Base-by-base conservation (phyloP, 1,284 basidiomycete genomes). In the Amylostereum chailletii region DNA sequence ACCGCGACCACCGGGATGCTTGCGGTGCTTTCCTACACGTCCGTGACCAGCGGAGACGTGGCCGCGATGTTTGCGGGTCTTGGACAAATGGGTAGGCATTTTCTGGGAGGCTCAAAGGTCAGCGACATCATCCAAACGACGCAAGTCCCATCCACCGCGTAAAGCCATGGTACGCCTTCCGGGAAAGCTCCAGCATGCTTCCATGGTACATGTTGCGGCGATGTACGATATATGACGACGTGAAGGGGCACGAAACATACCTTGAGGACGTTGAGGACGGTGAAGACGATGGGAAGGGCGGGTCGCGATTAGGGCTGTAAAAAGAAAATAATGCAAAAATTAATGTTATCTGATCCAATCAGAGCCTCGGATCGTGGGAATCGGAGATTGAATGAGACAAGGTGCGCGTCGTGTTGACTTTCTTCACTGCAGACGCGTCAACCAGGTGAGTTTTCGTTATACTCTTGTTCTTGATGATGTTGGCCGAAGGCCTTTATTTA, bases 1-100 rank as follows among this genome's bases (percentile, higher is more conserved):
- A 97, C 95, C 95, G 75, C 95, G 91, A 92, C 95, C 95, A 79
- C 95, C 95, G 55, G 96, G 96, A 69, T 96, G 94, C 76, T 99
- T 98, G 73, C 95, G 89, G 86, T 99, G 95, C 84, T 99, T 98
- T 64, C 95, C 96, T 67, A 99, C 89, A 89, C 95, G 94, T 75
- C 95, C 95, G 75, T 98, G 87, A 77, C 94, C 94, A 66, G 94
- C 94, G 60, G 94, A 98, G 65, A 99, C 95, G 79, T 99, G 93
- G 65, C 94, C 94, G 66, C 94, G 83, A 77, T 95, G 94, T 79
- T 98, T 98, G 76, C 95, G 88, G 72, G 92, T 97, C 75, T 96
- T 96, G 65, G 85, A 81, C 75, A 94, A 79, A 69, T 80, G 91
- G 69, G 94, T 92, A 70, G 94, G 94, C 94, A 96, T 97, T 73